Conservation (phyloP, 768 basidiomycete species). For the Pleurotus eryngii region DNA sequence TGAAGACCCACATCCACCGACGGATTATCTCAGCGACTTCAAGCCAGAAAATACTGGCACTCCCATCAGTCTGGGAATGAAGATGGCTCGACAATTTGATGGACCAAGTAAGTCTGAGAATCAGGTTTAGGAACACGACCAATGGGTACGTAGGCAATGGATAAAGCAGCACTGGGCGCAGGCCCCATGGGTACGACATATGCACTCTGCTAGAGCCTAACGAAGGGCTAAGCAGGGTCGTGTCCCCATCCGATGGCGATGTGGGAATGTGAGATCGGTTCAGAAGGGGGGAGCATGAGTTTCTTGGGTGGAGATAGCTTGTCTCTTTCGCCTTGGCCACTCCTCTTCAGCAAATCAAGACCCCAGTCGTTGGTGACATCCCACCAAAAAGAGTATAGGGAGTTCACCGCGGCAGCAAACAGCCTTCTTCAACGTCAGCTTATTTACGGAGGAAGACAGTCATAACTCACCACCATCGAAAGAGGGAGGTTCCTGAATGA, state of each 20-base stretch:
- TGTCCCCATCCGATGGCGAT: slow-evolving; percentile 14
- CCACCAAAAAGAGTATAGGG: slow-evolving; percentile 98
- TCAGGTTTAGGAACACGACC: slow-evolving; percentile 75
- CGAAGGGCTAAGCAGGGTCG: slow-evolving; percentile 9
- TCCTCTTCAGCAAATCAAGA: slow-evolving; percentile 49
- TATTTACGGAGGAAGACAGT: neutral
- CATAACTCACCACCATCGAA: slow-evolving; percentile 73
- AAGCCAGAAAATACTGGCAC: slow-evolving; percentile 81
- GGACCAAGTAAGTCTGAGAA: slow-evolving; percentile 91
- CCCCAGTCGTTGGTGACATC: slow-evolving; percentile 99
- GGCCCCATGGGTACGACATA: slow-evolving; percentile 57
- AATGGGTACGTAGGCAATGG: slow-evolving; percentile 85
- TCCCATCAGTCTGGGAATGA: slow-evolving; percentile 74
- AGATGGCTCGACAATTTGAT: slow-evolving; percentile 87
- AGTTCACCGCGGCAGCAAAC: slow-evolving; percentile 81
- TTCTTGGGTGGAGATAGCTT: slow-evolving; percentile 36
- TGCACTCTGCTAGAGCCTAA: slow-evolving; percentile 17
- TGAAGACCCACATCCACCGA: slow-evolving; percentile 97
- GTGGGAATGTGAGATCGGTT: neutral
- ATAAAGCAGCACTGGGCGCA: slow-evolving; percentile 73
- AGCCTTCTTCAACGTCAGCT: slow-evolving; percentile 50
- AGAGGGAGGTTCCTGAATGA: slow-evolving; percentile 68
- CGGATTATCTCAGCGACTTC: slow-evolving; percentile 87
- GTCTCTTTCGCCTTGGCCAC: slow-evolving; percentile 20
- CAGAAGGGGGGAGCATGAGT: slow-evolving; percentile 35